Base-by-base conservation (phyloP, 2,329 filamentous ascomycete species). In the Alternaria conjuncta region DNA sequence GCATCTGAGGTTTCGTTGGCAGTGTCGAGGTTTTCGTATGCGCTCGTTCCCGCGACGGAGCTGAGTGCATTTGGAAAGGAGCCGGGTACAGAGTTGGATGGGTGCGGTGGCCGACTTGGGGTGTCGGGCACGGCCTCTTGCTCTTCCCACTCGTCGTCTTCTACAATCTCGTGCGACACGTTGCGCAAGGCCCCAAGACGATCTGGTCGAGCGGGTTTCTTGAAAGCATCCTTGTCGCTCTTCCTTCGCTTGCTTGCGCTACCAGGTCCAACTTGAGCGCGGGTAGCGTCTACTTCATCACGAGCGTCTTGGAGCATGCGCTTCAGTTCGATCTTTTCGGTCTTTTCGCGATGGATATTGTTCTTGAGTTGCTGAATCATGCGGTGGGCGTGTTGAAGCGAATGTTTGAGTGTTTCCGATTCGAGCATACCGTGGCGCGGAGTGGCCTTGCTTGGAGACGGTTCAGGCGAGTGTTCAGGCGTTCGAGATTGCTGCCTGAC, bases 281-380 rank as follows among this genome's bases (percentile, higher is more conserved):
- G 85, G 63, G 89, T 87, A 50, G 88, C 81, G 79, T 93, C 96
- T 26, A 99, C 83, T 75, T 99, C 96, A 77, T 99, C 96, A 36
- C 94, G 90, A 23, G 95, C 91, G 74, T 99, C 96, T 82, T 98
- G 95, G 28, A 98, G 88, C 87, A 99, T 93, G 63, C 95, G 92
- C 81, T 93, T 94, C 57, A 98, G 87, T 81, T 99, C 96, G 26
- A 98, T 88, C 84, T 97, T 99, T 80, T 99, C 96, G 0, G 95
- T 97, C 89, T 98, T 99, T 80, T 99, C 96, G 32, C 96, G 92
- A 79, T 99, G 95, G 50, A 98, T 92, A 74, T 94, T 97, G 79
- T 92, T 94, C 81, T 97, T 94, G 71, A 98, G 88, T 74, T 93
- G 97, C 79, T 98, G 95, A 63, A 99, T 97, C 82, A 97, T 97